phyloP scores from a whole-genome alignment of 1,284 basidiomycete genomes.

The Rhodotorula sp. region DNA sequence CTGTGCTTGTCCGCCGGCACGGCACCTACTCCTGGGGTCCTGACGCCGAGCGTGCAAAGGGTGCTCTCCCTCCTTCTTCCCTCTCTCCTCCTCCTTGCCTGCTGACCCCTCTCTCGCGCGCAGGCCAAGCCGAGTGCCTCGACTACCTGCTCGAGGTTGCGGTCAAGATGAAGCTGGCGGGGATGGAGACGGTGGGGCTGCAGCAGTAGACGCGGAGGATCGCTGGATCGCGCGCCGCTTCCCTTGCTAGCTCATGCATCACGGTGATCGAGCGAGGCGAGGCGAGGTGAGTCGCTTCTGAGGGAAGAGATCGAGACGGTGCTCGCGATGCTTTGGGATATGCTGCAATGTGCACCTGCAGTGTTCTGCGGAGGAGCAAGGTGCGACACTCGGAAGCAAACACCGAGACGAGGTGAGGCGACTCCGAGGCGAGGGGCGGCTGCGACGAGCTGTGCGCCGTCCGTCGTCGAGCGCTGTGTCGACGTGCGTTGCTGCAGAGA shows the following conservation, averaged over 20 bases:
- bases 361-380: too few relatives aligned
- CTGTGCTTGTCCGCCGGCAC: slow-evolving; percentile 74
- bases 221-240: not conserved
- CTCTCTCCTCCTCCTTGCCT: not conserved
- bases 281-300: too few relatives aligned
- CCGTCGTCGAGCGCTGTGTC: too few relatives aligned
- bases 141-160: slow-evolving; percentile 84
- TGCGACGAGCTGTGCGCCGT: too few relatives aligned
- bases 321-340: too few relatives aligned
- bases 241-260: too few relatives aligned
- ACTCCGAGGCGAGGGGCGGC: too few relatives aligned
- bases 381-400: too few relatives aligned
- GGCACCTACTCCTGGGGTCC: slow-evolving; percentile 54
- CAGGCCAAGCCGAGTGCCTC: slow-evolving; percentile 62
- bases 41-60: slow-evolving; percentile 18
- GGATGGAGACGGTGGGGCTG: slow-evolving; percentile 36
- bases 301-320: too few relatives aligned
- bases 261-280: not conserved
- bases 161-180: slow-evolving; percentile 65
- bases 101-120: not conserved
- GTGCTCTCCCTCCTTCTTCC: not conserved
- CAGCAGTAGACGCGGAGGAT: slow-evolving; percentile 8
- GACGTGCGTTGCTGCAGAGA: too few relatives aligned
- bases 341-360: too few relatives aligned
- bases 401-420: too few relatives aligned